Conservation (phyloP, 1,284 basidiomycete species). For the Xerocomus amazonicus region DNA sequence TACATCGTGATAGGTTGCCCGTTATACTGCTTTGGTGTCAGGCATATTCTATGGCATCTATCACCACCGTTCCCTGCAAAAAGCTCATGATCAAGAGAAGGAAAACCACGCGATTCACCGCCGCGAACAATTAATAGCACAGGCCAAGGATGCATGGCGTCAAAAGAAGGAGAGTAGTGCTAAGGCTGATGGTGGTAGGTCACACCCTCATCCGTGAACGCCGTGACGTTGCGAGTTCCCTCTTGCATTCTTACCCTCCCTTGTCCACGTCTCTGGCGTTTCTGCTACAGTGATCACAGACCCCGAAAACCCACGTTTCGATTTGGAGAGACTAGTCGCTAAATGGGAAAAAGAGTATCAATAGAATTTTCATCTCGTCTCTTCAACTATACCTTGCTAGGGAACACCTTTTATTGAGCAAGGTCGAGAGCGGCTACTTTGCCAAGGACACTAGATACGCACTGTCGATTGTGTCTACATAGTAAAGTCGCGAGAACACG, state of each 20-base stretch:
- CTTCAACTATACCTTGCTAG: slow-evolving; percentile 30
- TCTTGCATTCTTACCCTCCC: not conserved
- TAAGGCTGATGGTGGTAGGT: slow-evolving; percentile 54
- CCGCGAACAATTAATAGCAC: slow-evolving; percentile 74
- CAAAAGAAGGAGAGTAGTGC: slow-evolving; percentile 55
- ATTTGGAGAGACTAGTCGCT: slow-evolving; percentile 88
- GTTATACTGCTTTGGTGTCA: slow-evolving; percentile 87
- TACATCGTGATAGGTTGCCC: slow-evolving; percentile 69
- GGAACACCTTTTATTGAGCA: slow-evolving; percentile 16
- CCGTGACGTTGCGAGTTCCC: not conserved
- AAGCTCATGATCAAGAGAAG: slow-evolving; percentile 71
- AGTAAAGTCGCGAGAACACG: not conserved
- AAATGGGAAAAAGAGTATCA: slow-evolving; percentile 66
- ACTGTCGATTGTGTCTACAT: not conserved
- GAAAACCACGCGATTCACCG: slow-evolving; percentile 66
- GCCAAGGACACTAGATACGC: slow-evolving; percentile 13
- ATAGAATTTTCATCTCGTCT: slow-evolving; percentile 28
- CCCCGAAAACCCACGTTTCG: slow-evolving; percentile 94
- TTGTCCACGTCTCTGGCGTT: slow-evolving; percentile 10
- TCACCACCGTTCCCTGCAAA: slow-evolving; percentile 89
- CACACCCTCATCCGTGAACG: slow-evolving; percentile 1
- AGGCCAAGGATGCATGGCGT: slow-evolving; percentile 91
- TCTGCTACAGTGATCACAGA: slow-evolving; percentile 73
- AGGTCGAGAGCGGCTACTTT: slow-evolving; percentile 9
- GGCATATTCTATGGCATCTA: slow-evolving; percentile 92